Base-by-base conservation (phyloP, 2,329 filamentous ascomycete species). In the Myriosclerotinia duriaeana region DNA sequence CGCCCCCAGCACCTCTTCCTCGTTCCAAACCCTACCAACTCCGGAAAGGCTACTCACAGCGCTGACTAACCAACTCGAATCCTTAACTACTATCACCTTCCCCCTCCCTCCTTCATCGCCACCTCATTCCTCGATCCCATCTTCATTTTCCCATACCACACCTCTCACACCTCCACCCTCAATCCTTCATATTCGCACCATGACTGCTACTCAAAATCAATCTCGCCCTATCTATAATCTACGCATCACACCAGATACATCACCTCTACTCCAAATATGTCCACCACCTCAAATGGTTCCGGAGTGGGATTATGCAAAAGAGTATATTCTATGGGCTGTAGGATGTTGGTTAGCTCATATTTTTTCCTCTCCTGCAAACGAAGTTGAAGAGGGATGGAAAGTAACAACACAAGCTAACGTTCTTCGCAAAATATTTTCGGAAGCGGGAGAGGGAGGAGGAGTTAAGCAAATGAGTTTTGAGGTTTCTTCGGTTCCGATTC, bases 1-100 rank as follows among this genome's bases (percentile, higher is more conserved):
- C 9, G 69, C 69, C 22, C 67, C 71, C 66, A 73, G 54, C 53
- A 67, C 66, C 38, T 72, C 42, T 55, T 68, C n/a, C 61, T 70
- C 36, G 64, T 69, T 67, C 65, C 64, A 71, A 46, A 70, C 66
- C 56, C 54, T 71, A 5, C 64, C 73, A 26, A 67, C 70, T 20
- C 70, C 73, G 26, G 82, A 84, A 69, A 69, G 74, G 1, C 76
- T 81, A 1, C 72, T 83, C 3, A 74, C 76, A 48, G 72, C 76
- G 2, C 78, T 84, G 65, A 75, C 80, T 11, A 72, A 75, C 5
- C 78, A 78, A 11, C 74, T 83, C 2, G 79, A 83, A 69, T 77
- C 80, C 46, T 72, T 73, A 0, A 76, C 82, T 50, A 72, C 73
- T 1, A 73, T 84, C 50, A 68, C 69, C 5, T 66, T 71, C 1